A percentile compares a stretch with the other conserved stretches of the same genome.
Conservation (phyloP, 2,329 filamentous ascomycete genomes). For the Scopulariopsis brevicaulis region DNA sequence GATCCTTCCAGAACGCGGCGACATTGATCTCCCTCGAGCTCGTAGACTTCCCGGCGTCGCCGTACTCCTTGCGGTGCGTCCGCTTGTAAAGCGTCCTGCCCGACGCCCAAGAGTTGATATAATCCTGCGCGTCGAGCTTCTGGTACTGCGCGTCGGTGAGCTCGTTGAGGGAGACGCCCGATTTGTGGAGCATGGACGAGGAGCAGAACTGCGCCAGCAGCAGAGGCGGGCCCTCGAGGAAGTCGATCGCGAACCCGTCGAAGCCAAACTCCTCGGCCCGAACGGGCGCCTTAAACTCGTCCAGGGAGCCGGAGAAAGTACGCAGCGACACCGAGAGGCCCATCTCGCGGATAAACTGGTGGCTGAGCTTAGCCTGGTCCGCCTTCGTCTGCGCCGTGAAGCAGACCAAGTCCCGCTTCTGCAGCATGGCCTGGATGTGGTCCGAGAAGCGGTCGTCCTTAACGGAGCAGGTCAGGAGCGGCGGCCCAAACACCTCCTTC, state of each 20-base stretch:
- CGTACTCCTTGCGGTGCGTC: conserved; percentile 68
- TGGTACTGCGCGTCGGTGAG: conserved; percentile 58
- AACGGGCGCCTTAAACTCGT: conserved; percentile 42
- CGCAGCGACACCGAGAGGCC: conserved; percentile 63
- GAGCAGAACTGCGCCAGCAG: conserved; percentile 84
- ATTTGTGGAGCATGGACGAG: conserved; percentile 55
- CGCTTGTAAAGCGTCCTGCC: conserved; percentile 53
- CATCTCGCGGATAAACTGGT: conserved; percentile 51
- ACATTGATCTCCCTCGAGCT: conserved; percentile 46
- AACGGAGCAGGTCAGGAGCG: conserved; percentile 69
- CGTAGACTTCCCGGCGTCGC: conserved; percentile 60
- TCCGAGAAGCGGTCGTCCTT: conserved; percentile 57
- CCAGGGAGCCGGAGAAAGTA: conserved; percentile 42
- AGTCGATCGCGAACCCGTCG: conserved; percentile 71
- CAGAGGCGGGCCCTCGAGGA: conserved; percentile 65
- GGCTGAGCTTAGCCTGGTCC: conserved; percentile 65
- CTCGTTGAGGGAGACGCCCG: conserved; percentile 52
- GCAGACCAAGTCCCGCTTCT: conserved; percentile 41
- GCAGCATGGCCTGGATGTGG: conserved; percentile 39
- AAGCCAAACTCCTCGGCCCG: conserved; percentile 46
- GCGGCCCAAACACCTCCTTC: conserved; percentile 68
- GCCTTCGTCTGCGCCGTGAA: conserved; percentile 66
- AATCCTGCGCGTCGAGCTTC: conserved; percentile 43
- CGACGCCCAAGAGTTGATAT: conserved; percentile 60
- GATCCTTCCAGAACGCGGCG: conserved; percentile 65